Evolutionary conservation across 1,284 basidiomycete genomes (phyloP).

Genomic region (Ceratobasidium sp.): DNA sequence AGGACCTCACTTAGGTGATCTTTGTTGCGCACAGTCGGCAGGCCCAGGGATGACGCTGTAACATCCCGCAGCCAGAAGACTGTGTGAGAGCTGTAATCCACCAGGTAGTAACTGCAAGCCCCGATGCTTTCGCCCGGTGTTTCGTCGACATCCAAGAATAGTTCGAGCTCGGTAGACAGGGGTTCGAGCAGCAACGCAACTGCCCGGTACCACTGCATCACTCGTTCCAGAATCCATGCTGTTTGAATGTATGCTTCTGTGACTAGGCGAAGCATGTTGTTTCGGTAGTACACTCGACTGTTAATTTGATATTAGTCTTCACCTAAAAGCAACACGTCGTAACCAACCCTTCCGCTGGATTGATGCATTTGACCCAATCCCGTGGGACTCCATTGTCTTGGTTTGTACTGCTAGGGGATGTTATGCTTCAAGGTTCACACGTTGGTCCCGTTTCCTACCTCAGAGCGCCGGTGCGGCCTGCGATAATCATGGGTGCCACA

Average conservation of each 20-base stretch:
- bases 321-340: not conserved
- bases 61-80: conserved; percentile 33
- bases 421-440: too few relatives aligned
- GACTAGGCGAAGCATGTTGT: not conserved
- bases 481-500: not conserved
- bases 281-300: conserved; percentile 21
- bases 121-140: conserved; percentile 5
- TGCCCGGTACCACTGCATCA: conserved; percentile 12
- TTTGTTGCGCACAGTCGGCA: not conserved
- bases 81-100: conserved; percentile 1
- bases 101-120: conserved; percentile 17
- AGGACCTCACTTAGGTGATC: conserved; percentile 16
- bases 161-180: not conserved
- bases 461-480: not conserved
- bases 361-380: not conserved
- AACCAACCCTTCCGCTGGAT: conserved; percentile 29
- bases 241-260: conserved; percentile 8
- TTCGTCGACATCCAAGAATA: conserved; percentile 3
- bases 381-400: not conserved
- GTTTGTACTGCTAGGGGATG: not conserved
- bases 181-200: not conserved
- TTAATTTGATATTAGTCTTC: not conserved
- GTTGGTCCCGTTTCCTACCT: not conserved
- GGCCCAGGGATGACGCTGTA: conserved; percentile 1
- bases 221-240: not conserved